Base-by-base conservation (phyloP, 768 basidiomycete genomes). In the Rossbeevera mucosa region DNA sequence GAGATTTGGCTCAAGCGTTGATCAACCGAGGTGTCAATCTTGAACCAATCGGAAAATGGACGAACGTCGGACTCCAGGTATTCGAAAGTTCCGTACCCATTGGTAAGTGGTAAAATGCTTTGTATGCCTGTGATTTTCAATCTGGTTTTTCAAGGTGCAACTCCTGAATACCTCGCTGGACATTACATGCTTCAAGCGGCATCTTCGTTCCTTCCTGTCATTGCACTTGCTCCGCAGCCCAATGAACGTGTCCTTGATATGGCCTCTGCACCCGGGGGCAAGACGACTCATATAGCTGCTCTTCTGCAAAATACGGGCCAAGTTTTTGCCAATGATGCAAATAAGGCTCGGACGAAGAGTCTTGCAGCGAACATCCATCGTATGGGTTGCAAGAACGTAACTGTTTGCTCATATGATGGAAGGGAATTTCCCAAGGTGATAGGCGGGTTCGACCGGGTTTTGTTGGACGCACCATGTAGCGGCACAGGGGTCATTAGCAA, bases 141-240 rank as follows among this genome's bases (percentile, higher is more conserved):
- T 12, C 9, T 38, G 25, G 20, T 13, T 13, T 48, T 38, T 28
- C 29, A 59, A 86, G 85, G 90, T 67, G 96, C 96, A 6, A 98
- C 96, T 2, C 96, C 96, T 11, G 96, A 99, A 73, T 99, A 99
- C 71, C 83, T 99, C 33, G 94, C 96, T 0, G 96, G 96, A 2
- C 94, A 99, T 67, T 99, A 99, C 72, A 98, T 99, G 91, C 88
- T 98, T 22, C 96, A 99, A 76, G 92, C 96, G 6, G 96, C 96
- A 11, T 95, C 94, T 5, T 98, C 96, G 1, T 97, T 99, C 79
- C 80, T 99, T n/a, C 96, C 96, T 49, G 96, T 98, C 64, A 94
- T 98, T 57, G 92, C 96, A 4, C 86, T 99, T 33, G 77, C 82
- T 22, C 96, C 96, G 5, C 88, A 94, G 64, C 92, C 93, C 2